A percentile compares a stretch with the other conserved stretches of the same genome.
These are phyloP conservation scores for Scheffersomyces illinoinensis DNA, from an alignment of 1,139 yeast species.

Conservation along the genomic window DNA sequence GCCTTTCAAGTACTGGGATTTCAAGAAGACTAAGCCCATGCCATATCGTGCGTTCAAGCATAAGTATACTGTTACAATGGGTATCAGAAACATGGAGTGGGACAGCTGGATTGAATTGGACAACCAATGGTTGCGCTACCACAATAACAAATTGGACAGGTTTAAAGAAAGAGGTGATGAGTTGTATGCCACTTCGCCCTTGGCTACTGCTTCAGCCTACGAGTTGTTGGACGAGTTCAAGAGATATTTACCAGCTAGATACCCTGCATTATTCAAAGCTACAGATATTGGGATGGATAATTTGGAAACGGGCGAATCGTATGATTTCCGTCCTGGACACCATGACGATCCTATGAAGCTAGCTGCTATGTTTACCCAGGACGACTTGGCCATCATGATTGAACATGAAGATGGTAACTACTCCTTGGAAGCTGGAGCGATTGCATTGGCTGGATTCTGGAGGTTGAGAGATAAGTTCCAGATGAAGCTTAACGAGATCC, in stretches of 20 bases:
- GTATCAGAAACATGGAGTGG: constrained; percentile 61
- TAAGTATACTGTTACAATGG: constrained; percentile 60
- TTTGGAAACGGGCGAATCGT: constrained; percentile 52
- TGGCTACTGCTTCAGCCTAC: constrained; percentile 55
- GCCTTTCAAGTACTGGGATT: constrained; percentile 51
- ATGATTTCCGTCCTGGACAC: constrained; percentile 31
- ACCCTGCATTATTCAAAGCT: constrained; percentile 53
- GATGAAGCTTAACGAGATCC: constrained; percentile 56
- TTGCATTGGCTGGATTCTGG: constrained; percentile 67
- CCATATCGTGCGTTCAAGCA: constrained; percentile 66
- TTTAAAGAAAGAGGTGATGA: constrained; percentile 46
- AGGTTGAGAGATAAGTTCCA: constrained; percentile 56
- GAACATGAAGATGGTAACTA: constrained; percentile 59
- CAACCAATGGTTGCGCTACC: constrained; percentile 60
- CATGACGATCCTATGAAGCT: constrained; percentile 57
- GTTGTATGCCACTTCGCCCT: constrained; percentile 52
- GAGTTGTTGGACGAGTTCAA: constrained; percentile 57
- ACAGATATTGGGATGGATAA: constrained; percentile 52
- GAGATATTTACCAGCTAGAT: constrained; percentile 54
- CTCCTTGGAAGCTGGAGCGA: constrained; percentile 58
- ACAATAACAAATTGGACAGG: constrained; percentile 51
- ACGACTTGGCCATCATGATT: constrained; percentile 66
- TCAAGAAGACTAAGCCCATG: constrained; percentile 50
- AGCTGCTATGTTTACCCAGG: constrained; percentile 61
- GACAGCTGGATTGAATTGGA: constrained; percentile 66